These are phyloP conservation scores for Leucosporidium yakuticum DNA, from an alignment of 768 basidiomycete genomes.

Conservation along the genomic window DNA sequence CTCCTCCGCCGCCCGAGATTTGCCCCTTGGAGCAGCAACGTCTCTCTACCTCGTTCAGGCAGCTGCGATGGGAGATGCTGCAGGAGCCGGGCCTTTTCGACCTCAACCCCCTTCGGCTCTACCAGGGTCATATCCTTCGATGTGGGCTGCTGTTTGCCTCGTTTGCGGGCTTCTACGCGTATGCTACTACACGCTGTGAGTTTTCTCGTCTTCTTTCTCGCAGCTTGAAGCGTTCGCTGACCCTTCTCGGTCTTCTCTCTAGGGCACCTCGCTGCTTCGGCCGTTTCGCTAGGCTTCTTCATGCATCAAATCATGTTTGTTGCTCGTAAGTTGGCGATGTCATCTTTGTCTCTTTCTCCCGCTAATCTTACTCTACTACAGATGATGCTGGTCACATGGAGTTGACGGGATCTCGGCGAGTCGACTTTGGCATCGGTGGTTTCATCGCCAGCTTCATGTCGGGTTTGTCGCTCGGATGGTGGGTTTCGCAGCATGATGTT, in stretches of 20 bases:
- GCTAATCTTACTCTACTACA: neutral
- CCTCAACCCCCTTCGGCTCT: neutral
- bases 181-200: neutral
- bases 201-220: neutral
- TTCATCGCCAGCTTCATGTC: conserved; percentile 79
- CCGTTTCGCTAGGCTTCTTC: conserved; percentile 73
- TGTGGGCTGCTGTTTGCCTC: neutral
- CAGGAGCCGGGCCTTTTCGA: conserved; percentile 5
- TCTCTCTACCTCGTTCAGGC: conserved; percentile 23
- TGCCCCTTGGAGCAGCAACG: conserved; percentile 30
- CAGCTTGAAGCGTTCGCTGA: neutral
- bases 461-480: conserved; percentile 94
- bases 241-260: neutral
- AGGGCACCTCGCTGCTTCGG: conserved; percentile 56
- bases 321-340: conserved; percentile 47
- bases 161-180: conserved; percentile 2
- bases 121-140: neutral
- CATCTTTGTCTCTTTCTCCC: neutral
- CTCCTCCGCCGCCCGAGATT: conserved; percentile 27
- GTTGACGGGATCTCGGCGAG: conserved; percentile 77
- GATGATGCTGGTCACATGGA: conserved; percentile 92
- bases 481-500: conserved; percentile 89
- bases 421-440: conserved; percentile 73
- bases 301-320: conserved; percentile 95
- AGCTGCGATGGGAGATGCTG: conserved; percentile 10